Conservation (phyloP, 2,329 filamentous ascomycete species). For the Penicillium freii region DNA sequence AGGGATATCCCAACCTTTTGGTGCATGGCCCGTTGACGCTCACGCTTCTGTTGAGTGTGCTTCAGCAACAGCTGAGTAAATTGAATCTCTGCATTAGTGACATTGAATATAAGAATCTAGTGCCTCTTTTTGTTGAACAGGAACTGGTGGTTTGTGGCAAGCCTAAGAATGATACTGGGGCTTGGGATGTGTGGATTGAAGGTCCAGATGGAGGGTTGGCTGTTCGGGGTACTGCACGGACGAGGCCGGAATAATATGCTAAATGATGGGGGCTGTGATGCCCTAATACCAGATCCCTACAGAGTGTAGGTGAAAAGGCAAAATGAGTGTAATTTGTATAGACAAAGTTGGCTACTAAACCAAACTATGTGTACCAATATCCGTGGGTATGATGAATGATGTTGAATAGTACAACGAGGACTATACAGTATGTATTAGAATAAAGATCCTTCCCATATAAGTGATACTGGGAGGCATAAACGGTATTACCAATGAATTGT, state of each 20-base stretch:
- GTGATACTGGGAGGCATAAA: too few species aligned
- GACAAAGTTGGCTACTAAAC: too few species aligned
- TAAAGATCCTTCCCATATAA: too few species aligned
- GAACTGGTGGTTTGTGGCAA: constrained; percentile 67
- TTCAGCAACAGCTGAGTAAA: constrained; percentile 55
- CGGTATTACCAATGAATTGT: too few species aligned
- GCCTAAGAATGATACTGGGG: constrained; percentile 42
- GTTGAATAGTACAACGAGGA: too few species aligned
- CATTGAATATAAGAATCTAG: constrained; percentile 77
- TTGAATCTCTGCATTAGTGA: constrained; percentile 45
- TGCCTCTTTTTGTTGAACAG: constrained; percentile 75
- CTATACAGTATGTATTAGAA: too few species aligned
- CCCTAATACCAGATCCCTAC: background rate
- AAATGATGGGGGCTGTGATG: background rate
- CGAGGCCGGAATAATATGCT: constrained; percentile 4
- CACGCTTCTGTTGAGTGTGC: constrained; percentile 69
- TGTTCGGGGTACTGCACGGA: constrained; percentile 56
- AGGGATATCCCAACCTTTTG: constrained; percentile 72
- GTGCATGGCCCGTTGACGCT: constrained; percentile 85
- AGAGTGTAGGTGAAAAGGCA: background rate
- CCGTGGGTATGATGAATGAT: too few species aligned
- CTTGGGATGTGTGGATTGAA: constrained; percentile 66
- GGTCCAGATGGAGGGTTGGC: constrained; percentile 60
- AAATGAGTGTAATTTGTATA: background rate
- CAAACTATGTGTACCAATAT: too few species aligned